A percentile compares a stretch with the other conserved stretches of the same genome.
Conservation (phyloP, 176 grass and related monocot species). For the Alopecurus myosuroides region DNA sequence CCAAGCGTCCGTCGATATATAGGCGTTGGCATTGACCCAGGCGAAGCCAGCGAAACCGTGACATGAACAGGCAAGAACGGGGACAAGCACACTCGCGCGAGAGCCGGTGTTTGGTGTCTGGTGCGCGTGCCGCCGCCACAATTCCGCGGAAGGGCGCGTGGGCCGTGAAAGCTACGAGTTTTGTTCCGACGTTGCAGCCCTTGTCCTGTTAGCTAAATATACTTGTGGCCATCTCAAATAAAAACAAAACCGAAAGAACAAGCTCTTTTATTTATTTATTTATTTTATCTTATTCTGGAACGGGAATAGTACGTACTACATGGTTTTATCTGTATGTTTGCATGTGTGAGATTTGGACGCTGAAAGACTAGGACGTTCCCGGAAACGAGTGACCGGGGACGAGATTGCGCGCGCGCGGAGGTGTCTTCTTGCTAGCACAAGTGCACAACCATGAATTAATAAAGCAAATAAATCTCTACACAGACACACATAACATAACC, state of each 20-base stretch:
- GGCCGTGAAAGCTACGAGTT: conserved; percentile 5
- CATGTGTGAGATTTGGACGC: background rate
- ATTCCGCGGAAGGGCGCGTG: background rate
- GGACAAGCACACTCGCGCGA: conserved; percentile 29
- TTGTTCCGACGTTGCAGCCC: background rate
- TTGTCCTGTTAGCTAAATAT: background rate
- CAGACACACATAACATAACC: background rate
- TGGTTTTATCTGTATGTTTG: background rate
- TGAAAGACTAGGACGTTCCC: conserved; percentile 6
- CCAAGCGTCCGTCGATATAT: background rate
- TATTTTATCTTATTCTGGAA: too few relatives aligned
- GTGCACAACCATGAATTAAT: background rate
- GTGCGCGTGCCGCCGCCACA: background rate
- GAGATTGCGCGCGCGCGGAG: conserved; percentile 10
- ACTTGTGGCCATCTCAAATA: background rate
- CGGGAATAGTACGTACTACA: too few relatives aligned
- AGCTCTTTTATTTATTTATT: too few relatives aligned
- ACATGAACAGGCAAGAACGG: conserved; percentile 6
- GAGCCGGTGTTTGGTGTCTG: conserved; percentile 9
- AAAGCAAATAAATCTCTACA: background rate
- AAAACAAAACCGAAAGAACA: background rate
- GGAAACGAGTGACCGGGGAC: background rate
- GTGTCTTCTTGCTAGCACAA: background rate
- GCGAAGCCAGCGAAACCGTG: background rate
- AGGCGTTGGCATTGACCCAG: background rate